Conservation (phyloP, 2,329 filamentous ascomycete species). For the Aspergillus viridinutans region DNA sequence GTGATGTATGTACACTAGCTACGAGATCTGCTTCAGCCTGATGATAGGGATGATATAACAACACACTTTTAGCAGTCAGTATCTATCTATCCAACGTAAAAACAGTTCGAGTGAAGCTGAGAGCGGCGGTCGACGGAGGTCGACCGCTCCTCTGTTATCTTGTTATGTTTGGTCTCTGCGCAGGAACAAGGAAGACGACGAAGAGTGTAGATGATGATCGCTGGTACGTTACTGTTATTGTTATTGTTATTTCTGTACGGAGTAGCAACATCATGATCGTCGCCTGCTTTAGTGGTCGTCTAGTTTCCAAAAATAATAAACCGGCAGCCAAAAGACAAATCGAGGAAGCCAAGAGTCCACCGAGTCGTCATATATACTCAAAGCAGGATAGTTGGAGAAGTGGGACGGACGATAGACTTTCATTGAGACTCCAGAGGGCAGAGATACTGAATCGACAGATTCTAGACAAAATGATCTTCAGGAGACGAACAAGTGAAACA, state of each 20-base stretch:
- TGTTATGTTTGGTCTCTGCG: too few species aligned
- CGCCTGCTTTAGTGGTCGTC: not conserved
- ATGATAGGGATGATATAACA: not conserved
- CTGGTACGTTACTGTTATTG: not conserved
- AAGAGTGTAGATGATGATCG: not conserved
- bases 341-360: not conserved
- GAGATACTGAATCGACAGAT: not conserved
- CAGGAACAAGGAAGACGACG: too few species aligned
- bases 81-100: too few species aligned
- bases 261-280: not conserved
- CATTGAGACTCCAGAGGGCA: too few species aligned
- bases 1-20: not conserved
- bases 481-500: not conserved
- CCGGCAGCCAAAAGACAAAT: not conserved
- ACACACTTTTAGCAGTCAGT: not conserved
- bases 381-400: not conserved
- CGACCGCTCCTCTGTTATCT: too few species aligned
- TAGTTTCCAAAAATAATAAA: not conserved
- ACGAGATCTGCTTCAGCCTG: not conserved
- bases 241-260: not conserved
- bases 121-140: too few species aligned
- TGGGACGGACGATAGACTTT: not conserved
- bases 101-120: too few species aligned
- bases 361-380: not conserved
- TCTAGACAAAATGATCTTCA: conserved; percentile 9